A percentile compares a stretch with the other conserved stretches of the same genome.
Evolutionary conservation across 2,329 filamentous ascomycete species (phyloP).

Genomic region (Penicillium rolfsii): DNA sequence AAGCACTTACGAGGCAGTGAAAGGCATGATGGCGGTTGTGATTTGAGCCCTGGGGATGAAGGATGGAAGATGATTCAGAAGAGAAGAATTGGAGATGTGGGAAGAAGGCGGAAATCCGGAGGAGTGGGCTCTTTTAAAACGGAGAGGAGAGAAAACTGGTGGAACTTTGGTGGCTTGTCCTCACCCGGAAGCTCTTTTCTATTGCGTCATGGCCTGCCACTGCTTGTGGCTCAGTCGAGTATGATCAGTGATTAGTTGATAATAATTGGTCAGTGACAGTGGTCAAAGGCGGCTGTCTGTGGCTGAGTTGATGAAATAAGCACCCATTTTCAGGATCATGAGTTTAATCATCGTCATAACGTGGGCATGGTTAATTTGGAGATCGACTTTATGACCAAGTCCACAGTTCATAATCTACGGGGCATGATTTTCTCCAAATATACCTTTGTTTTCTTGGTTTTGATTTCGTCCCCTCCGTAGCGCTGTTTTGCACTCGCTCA

Average conservation of each 20-base stretch:
- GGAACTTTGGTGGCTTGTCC: constrained; percentile 34
- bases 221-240: constrained; percentile 15
- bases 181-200: constrained; percentile 1
- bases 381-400: background rate
- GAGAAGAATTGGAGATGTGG: constrained; percentile 1
- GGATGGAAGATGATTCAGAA: background rate
- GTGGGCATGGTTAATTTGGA: background rate
- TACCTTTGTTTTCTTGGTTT: too few species aligned
- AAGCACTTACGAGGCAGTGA: constrained; percentile 54
- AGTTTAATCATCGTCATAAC: background rate
- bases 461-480: too few species aligned
- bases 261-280: background rate
- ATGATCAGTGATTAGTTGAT: background rate
- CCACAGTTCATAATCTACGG: too few species aligned
- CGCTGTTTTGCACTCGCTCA: background rate
- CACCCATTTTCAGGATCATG: background rate
- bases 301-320: constrained; percentile 4
- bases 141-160: constrained; percentile 56
- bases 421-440: too few species aligned
- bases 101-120: constrained; percentile 19
- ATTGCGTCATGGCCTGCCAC: constrained; percentile 39
- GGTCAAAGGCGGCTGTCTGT: constrained; percentile 4
- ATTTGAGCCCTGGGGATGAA: constrained; percentile 2
- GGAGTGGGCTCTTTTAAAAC: constrained; percentile 39
- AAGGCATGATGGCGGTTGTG: constrained; percentile 52